Evolutionary conservation across 1,139 yeast species (phyloP), one percentile per base, ranked within the genome.

Genomic region (Geotrichum australiense): DNA sequence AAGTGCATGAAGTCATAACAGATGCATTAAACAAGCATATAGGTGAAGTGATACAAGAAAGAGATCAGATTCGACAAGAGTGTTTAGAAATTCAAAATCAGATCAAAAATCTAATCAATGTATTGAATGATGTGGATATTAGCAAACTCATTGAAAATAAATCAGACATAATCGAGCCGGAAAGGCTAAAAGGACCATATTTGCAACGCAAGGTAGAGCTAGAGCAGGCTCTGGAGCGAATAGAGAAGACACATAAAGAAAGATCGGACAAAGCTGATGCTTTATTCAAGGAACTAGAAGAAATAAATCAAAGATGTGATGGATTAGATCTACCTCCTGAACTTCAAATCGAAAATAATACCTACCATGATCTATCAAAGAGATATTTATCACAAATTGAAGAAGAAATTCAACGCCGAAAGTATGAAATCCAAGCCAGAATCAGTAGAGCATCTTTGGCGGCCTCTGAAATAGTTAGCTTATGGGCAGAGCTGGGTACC

Each of bases 401-500:
- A 36, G 34, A 45, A 0, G 64, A 61, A 38, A 50, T 59, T 1
- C 41, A 42, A n/a, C 47, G 57, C 8, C 53, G 60, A 53, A 48
- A 55, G 21, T 44, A 49, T 22, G 63, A 60, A 37, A 48, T 48
- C 24, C 48, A 54, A 25, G 27, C 47, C 3, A 49, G 65, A 12
- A 37, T 59, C 3, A 35, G 45, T 4, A 43, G 35, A 6, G 59
- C 54, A 1, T 47, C 53, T 2, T 49, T 50, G 12, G 43, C 44
- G 18, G 57, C 63, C 1, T 31, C 52, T 12, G 48, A 48, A 8
- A 59, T 62, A 12, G 62, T 55, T n/a, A 38, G 49, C 11, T 47
- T 62, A 7, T 62, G 64, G 64, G 59, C 60, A 0, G 63, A 61
- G 35, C 54, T 62, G 11, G 66, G 63, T 3, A 57, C 63, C 1